These are phyloP conservation scores for Dothistroma pini DNA, from an alignment of 2,329 filamentous ascomycete genomes.

Conservation along the genomic window DNA sequence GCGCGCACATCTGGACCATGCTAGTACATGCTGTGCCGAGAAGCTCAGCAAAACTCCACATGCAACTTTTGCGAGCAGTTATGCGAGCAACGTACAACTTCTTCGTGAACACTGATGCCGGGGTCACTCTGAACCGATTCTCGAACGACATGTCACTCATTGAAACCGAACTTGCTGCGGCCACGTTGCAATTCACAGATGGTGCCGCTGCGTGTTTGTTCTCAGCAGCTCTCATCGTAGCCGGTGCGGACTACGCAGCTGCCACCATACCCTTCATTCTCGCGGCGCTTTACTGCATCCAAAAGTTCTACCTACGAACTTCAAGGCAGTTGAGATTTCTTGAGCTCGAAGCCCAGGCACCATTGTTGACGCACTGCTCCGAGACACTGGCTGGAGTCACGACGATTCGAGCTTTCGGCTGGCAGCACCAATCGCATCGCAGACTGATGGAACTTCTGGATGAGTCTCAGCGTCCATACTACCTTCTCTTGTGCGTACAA, in stretches of 20 bases:
- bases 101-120: constrained; percentile 44
- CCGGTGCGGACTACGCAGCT: constrained; percentile 40
- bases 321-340: constrained; percentile 50
- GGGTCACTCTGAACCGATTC: constrained; percentile 47
- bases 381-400: constrained; percentile 49
- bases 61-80: constrained; percentile 18
- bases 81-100: constrained; percentile 38
- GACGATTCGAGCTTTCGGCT: constrained; percentile 53
- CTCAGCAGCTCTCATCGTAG: constrained; percentile 38
- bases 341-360: constrained; percentile 51
- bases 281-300: constrained; percentile 40
- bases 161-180: constrained; percentile 39
- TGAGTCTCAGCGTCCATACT: constrained; percentile 43
- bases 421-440: constrained; percentile 40
- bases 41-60: constrained; percentile 21
- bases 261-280: constrained; percentile 40
- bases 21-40: constrained; percentile 17
- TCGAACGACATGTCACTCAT: constrained; percentile 49
- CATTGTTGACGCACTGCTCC: constrained; percentile 49
- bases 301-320: constrained; percentile 47
- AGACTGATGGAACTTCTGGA: constrained; percentile 41
- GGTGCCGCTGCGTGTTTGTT: constrained; percentile 27
- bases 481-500: constrained; percentile 46
- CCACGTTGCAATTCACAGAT: constrained; percentile 28
- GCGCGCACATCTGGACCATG: constrained; percentile 20